Evolutionary conservation across 768 basidiomycete genomes (phyloP), one percentile per base, ranked within the genome.

Genomic region (Sporobolomyces phaffii): DNA sequence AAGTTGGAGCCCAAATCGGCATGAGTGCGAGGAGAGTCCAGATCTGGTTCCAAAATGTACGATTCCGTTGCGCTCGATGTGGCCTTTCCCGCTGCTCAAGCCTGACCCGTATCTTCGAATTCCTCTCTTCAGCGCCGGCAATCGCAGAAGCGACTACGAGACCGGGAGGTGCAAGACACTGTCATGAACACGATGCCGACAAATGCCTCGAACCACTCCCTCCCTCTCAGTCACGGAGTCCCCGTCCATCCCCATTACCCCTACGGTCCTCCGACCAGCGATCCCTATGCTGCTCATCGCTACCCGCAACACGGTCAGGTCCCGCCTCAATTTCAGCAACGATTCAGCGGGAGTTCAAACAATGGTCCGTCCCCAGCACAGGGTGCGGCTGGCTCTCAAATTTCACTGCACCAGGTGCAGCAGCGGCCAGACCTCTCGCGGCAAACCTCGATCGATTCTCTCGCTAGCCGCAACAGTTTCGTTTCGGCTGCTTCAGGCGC

Each of bases 1-100:
- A 90, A 70, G 89, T 91, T 31, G 90, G 90, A 11, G 84, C 87
- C 28, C 82, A 87, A 40, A 91, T 91, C 72, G 90, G 89, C n/a
- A 79, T 92, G 75, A 90, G 89, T 76, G 89, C 89, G 51, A 84
- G 90, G 44, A 90, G 91, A 80, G 90, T 92, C 4, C 90, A 92
- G 84, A 66, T 72, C 38, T 72, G 71, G 71, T 72, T 72, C 26
- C 71, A 72, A 28, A 72, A 72, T 57, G 69, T 70, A 18, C 17
- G 69, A 26, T 2, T 26, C 17, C 20, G 10, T 40, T 33, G 14
- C 41, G 2, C 28, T 40, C 36, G 8, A 1, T 9, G 20, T 18
- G 31, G 22, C n/a, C 2, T 18, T 0, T 11, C 2, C 38, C 9
- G 13, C 26, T 18, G 38, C 17, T 17, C 17, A 38, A 38, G 38